phyloP scores from a whole-genome alignment of 2,329 filamentous ascomycete species.

The Penicillium hordei region DNA sequence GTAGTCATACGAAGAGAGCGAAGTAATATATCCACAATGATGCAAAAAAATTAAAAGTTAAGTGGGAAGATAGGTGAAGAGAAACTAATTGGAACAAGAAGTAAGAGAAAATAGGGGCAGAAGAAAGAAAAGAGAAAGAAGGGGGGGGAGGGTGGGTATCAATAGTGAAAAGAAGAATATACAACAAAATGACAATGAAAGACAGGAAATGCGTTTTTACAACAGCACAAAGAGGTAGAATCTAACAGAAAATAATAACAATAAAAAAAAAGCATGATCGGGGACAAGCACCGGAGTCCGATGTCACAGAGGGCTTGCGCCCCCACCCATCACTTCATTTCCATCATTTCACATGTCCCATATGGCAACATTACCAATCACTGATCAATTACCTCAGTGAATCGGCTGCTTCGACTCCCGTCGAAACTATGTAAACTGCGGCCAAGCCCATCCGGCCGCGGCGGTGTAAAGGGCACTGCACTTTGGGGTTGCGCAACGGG shows the following conservation, averaged over 20 bases:
- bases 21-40: neutral
- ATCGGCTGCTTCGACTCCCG: slow-evolving; percentile 48
- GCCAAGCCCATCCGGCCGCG: slow-evolving; percentile 42
- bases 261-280: neutral
- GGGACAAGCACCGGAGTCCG: neutral
- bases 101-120: neutral
- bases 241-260: neutral
- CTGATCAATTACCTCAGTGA: slow-evolving; percentile 40
- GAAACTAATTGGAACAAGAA: neutral
- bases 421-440: slow-evolving; percentile 45
- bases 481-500: slow-evolving; percentile 28
- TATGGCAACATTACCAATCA: slow-evolving; percentile 15
- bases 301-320: neutral
- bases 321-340: slow-evolving; percentile 13
- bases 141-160: slow-evolving; percentile 13
- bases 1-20: neutral
- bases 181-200: slow-evolving; percentile 9
- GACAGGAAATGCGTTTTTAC: slow-evolving; percentile 7
- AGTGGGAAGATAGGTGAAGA: neutral
- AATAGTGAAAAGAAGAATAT: slow-evolving; percentile 16
- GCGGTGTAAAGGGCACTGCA: slow-evolving; percentile 26
- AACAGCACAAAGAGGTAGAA: neutral
- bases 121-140: slow-evolving; percentile 9
- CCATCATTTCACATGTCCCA: slow-evolving; percentile 25
- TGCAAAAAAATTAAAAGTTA: neutral